Base-by-base conservation (phyloP, 2,329 filamentous ascomycete species). In the Colletotrichum cereale region DNA sequence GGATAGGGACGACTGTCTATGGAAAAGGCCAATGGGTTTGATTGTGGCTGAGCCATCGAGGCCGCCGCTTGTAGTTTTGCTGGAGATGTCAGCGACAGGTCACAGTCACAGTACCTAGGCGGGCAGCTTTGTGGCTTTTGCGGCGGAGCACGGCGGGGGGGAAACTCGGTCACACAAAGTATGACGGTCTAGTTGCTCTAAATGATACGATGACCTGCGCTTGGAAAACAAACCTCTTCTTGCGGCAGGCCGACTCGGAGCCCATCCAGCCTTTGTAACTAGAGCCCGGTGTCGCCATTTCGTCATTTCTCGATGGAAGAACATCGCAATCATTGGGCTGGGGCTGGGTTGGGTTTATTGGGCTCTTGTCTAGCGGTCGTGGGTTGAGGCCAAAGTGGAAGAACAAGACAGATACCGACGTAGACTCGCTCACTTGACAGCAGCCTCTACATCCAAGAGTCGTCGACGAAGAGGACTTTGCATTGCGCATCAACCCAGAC, bases 91-190 rank as follows among this genome's bases (percentile, higher is more conserved):
- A 29, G 56, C 40, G 24, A 16, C 34, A 21, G 47, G 40, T 34
- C 8, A 26, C 57, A 44, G 29, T 29, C 7, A 26, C n/a, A 18
- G 29, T 26, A 21, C 40, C 55, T 31, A n/a, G 26, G 52, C 40
- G 29, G 38, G 63, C 18, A 60, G 34, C 4, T 29, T 10, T 53
- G 64, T 53, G 64, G 64, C 64, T 67, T 47, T 55, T 67, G 44
- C 42, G 47, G 47, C 58, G 65, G 47, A 42, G 58, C 18, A 29
- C 8, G 5, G 34, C 24, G 18, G 47, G 29, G 34, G 47, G 47
- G 38, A 14, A 14, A n/a, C n/a, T n/a, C n/a, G n/a, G 42, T 2
- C 8, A 21, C 21, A 44, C 12, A 16, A 21, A 62, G 34, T 16
- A 62, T 21, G 8, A 52, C 21, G 21, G 21, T 12, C 42, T 4